A percentile compares a stretch with the other conserved stretches of the same genome.
Conservation (phyloP, 176 grass and related monocot species). For the Rhynchospora breviuscula region DNA sequence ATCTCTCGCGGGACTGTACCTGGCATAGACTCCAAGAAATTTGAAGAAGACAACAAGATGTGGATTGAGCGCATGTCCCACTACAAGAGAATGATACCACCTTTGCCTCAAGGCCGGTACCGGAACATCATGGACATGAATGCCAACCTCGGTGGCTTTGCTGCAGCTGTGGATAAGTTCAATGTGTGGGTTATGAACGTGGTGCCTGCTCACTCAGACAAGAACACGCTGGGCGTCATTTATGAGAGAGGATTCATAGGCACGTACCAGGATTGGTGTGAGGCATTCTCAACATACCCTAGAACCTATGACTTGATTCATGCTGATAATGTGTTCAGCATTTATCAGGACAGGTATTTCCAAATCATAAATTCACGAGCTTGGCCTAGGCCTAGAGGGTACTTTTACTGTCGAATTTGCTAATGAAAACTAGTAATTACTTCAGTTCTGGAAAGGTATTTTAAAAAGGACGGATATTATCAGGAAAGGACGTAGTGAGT, state of each 20-base stretch:
- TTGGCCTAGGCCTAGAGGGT: not conserved
- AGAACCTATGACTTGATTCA: conserved; percentile 94
- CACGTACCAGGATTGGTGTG: conserved; percentile 97
- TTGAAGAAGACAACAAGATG: conserved; percentile 77
- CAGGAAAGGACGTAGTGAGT: not conserved
- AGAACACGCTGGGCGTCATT: conserved; percentile 70
- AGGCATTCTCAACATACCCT: conserved; percentile 95
- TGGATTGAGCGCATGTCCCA: conserved; percentile 61
- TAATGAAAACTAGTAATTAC: not conserved
- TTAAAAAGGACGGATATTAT: not conserved
- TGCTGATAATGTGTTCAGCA: conserved; percentile 83
- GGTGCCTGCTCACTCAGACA: conserved; percentile 50
- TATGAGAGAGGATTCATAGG: conserved; percentile 87
- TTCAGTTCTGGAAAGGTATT: not conserved
- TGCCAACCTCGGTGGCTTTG: conserved; percentile 74
- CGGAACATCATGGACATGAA: conserved; percentile 99
- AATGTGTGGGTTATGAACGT: conserved; percentile 94
- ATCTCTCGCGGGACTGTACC: conserved; percentile 70
- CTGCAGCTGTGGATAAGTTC: conserved; percentile 59
- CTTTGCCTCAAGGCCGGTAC: conserved; percentile 55
- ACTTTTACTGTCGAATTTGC: not conserved
- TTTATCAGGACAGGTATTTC: conserved; percentile 83
- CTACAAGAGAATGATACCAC: conserved; percentile 55
- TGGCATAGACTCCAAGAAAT: conserved; percentile 53
- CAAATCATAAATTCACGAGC: not conserved